These are phyloP conservation scores for Aegilops sharonensis DNA, from an alignment of 176 grass and related monocot genomes.

Conservation along the genomic window DNA sequence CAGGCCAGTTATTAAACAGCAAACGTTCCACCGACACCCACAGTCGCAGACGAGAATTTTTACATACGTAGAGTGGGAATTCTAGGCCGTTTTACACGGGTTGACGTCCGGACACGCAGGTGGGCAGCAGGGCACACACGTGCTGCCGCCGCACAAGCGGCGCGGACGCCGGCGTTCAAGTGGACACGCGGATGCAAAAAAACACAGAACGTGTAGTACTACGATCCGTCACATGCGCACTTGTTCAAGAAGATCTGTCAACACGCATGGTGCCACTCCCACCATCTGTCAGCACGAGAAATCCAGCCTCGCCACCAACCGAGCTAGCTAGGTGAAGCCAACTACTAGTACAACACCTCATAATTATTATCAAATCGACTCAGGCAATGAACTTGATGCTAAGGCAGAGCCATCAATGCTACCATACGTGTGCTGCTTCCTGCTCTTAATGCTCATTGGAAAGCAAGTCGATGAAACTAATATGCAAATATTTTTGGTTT, in stretches of 20 bases:
- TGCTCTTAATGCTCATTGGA: background rate
- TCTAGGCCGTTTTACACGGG: background rate
- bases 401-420: no score
- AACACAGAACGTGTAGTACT: background rate
- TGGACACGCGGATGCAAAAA: background rate
- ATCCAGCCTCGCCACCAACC: slow-evolving; percentile 8
- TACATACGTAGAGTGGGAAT: background rate
- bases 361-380: no score
- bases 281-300: background rate
- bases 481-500: background rate
- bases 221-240: background rate
- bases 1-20: no score
- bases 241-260: background rate
- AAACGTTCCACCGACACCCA: no score
- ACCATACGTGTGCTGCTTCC: background rate
- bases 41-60: no score
- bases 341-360: background rate
- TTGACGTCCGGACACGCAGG: background rate
- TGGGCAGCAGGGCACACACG: background rate
- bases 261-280: background rate
- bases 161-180: background rate
- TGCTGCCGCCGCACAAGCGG: background rate
- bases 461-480: background rate
- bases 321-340: background rate
- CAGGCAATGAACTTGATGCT: no score